Evolutionary conservation across 2,329 filamentous ascomycete genomes (phyloP), one percentile per base, ranked within the genome.

Genomic region (Alternaria burnsii): DNA sequence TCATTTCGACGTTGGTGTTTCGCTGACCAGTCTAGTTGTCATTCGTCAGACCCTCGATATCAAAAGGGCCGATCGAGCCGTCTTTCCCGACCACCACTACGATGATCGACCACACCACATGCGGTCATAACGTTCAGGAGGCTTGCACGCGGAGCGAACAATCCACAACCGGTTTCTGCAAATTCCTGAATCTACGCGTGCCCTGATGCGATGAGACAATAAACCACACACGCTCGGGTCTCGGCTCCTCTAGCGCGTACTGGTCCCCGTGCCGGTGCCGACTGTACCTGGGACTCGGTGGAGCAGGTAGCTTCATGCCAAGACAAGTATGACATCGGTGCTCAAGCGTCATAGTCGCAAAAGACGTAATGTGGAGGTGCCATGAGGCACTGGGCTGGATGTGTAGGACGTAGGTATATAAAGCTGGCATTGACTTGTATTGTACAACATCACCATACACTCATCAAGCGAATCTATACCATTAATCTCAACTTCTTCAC

Each of bases 31-130:
- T 14, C n/a, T 16, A 9, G 4, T 32, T 24, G 24, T 55, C 24
- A 50, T 48, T 41, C 34, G 43, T 18, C 18, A 42, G n/a, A 12
- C 12, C n/a, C 22, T n/a, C n/a, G n/a, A 28, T 20, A 48, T 34
- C n/a, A 28, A 48, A 40, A 42, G 34, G 44, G 32, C 53, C 43
- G 44, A 55, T 43, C n/a, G 30, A 57, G 46, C 55, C 47, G 55
- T 52, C 5, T 36, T n/a, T 57, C 30, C 47, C 55, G 47, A 52
- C 18, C 40, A 28, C 30, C 28, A 16, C 20, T 18, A 11, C 28
- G 46, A 57, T 43, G 54, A 44, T 51, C 46, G 54, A 26, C 38
- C 43, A 51, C 44, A 41, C 44, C 20, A 28, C 16, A 57, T 52
- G 46, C 55, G 28, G 46, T 57, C 30, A 52, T 44, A 28, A 11